Evolutionary conservation across 345 rosid species (phyloP).

Genomic region (Mercurialis annua): DNA sequence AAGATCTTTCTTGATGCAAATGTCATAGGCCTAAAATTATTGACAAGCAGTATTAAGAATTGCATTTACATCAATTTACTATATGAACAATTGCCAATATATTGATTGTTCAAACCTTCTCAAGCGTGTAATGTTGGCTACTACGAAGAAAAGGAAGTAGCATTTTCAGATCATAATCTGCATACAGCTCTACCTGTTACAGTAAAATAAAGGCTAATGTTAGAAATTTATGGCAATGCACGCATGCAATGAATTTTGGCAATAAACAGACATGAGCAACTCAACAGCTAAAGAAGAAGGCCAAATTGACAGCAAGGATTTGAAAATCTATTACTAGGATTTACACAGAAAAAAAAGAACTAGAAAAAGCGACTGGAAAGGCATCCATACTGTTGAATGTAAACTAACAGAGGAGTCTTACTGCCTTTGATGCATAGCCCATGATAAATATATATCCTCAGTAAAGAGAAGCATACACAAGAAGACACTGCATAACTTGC

Average conservation of each 20-base stretch:
- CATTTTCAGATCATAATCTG: constrained; percentile 88
- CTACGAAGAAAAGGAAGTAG: constrained; percentile 94
- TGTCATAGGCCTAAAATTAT: constrained; percentile 74
- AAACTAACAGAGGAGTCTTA: not conserved
- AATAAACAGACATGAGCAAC: constrained; percentile 2
- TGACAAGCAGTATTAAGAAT: not conserved
- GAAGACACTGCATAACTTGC: not conserved
- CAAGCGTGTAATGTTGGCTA: constrained; percentile 93
- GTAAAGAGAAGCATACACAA: not conserved
- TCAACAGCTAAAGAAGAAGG: not conserved
- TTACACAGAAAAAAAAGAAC: not conserved
- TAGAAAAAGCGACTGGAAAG: not conserved
- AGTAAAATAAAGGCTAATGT: constrained; percentile 20
- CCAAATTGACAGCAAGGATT: not conserved
- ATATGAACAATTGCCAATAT: constrained; percentile 13
- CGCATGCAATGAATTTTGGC: not conserved
- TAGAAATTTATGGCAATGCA: constrained; percentile 11
- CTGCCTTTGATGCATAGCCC: not conserved
- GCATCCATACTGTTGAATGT: not conserved
- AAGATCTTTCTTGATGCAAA: constrained; percentile 74
- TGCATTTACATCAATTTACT: not conserved
- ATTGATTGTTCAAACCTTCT: constrained; percentile 64
- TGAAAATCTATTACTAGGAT: not conserved
- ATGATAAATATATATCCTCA: not conserved
- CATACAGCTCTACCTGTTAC: constrained; percentile 87